Evolutionary conservation across 2,329 filamentous ascomycete genomes (phyloP).

Genomic region (Penicillium palitans): DNA sequence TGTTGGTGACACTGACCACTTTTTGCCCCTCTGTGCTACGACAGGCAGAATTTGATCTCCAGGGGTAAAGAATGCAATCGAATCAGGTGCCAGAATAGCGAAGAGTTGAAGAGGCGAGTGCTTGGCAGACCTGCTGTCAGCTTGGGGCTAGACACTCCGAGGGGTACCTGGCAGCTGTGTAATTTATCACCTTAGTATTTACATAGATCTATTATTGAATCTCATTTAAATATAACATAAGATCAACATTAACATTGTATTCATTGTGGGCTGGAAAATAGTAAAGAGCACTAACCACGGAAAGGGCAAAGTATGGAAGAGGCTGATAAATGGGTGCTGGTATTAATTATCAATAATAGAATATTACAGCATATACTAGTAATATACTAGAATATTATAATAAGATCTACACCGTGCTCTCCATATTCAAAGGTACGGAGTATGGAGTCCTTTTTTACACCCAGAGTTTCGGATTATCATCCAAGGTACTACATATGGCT

Average conservation of each 20-base stretch:
- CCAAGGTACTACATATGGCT: neutral
- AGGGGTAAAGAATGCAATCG: neutral
- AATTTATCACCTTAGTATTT: neutral
- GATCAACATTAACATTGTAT: neutral
- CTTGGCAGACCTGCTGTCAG: neutral
- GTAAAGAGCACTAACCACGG: neutral
- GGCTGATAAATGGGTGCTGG: neutral
- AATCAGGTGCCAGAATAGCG: neutral
- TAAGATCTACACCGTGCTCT: neutral
- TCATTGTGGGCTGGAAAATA: neutral
- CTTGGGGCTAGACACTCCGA: neutral
- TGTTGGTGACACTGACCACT: slow-evolving; percentile 6
- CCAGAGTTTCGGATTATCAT: neutral
- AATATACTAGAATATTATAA: neutral
- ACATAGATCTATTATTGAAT: neutral
- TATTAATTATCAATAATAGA: neutral
- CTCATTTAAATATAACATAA: neutral
- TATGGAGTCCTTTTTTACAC: too few relatives aligned
- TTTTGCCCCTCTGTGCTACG: slow-evolving; percentile 3
- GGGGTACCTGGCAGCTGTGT: neutral
- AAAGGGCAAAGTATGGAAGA: neutral
- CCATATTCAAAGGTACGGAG: neutral
- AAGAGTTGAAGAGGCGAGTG: neutral
- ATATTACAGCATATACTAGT: neutral
- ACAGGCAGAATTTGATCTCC: neutral